Base-by-base conservation (phyloP, 208 protist species). In the Crithidia fasciculata region DNA sequence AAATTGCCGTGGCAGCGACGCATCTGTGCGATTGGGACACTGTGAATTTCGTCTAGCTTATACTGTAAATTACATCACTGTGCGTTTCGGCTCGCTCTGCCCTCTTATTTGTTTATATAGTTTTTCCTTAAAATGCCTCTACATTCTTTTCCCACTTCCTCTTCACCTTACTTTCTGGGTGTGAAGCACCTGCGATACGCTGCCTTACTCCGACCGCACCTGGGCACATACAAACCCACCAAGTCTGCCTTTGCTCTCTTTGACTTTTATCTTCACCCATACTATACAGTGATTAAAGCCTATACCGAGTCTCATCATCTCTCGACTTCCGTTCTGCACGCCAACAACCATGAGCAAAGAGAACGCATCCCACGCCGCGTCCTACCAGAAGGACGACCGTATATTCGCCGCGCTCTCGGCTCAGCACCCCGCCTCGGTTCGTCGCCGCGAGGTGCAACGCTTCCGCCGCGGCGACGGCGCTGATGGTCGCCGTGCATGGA, bases 401-500 rank as follows among this genome's bases (percentile, higher is more conserved):
- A 83, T 86, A 3, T 96, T 94, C 54, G 76, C 82, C n/a, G 55
- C 77, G 28, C 70, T 94, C 9, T 68, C 85, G 2, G 8, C 74
- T 0, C 13, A 45, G 13, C 59, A 63, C 40, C 68, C 75, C 13
- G 16, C 60, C 3, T 49, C 47, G 36, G 39, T 69, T 13, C 87
- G 85, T 0, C 86, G 70, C 1, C 76, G 70, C 1, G 87, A 90
- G 58, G 85, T 92, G 68, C 57, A 84, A 40, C 63, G 72, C 16
- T 92, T 89, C 50, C 61, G 77, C n/a, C 16, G 58, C 2, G 69
- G 74, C 10, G 69, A 77, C 13, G 78, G 59, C 40, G 57, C 67
- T 15, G 53, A 71, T 18, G 66, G 80, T 47, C 72, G 74, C 12
- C 86, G 83, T 12, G 82, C 80, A 0, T 96, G 88, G 86, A 91